These are phyloP conservation scores for Parachlorella kessleri DNA, from an alignment of 139 green algal genomes.

Conservation along the genomic window DNA sequence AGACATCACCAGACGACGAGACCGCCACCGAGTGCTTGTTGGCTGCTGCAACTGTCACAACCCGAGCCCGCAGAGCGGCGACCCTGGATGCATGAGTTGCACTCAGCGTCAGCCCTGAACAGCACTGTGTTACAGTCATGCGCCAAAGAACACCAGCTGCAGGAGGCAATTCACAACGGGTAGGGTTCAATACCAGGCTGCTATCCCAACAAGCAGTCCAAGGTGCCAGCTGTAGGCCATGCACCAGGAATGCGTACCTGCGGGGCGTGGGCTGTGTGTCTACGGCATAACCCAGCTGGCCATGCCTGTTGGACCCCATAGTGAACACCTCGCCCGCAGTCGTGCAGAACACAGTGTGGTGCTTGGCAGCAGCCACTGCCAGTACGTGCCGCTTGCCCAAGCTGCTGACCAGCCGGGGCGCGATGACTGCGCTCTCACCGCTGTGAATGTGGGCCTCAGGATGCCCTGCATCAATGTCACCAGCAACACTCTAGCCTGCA, in stretches of 20 bases:
- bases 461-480: conserved; percentile 71
- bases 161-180: no score
- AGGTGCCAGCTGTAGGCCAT: no score
- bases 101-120: no score
- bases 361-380: conserved; percentile 78
- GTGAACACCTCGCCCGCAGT: conserved; percentile 78
- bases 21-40: conserved; percentile 87
- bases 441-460: conserved; percentile 82
- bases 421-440: conserved; percentile 69
- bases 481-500: no score
- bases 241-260: no score
- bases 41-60: conserved; percentile 77
- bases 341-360: conserved; percentile 86
- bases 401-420: conserved; percentile 47
- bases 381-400: conserved; percentile 37
- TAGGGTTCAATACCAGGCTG: no score
- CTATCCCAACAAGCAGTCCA: no score
- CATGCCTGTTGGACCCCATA: conserved; percentile 78
- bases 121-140: no score
- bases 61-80: conserved; percentile 42
- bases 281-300: conserved; percentile 65
- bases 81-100: no score
- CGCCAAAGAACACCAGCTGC: no score
- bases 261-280: conserved; percentile 80
- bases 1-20: conserved; percentile 68